Conservation (phyloP, 2,329 filamentous ascomycete species). For the Sclerotinia glacialis region DNA sequence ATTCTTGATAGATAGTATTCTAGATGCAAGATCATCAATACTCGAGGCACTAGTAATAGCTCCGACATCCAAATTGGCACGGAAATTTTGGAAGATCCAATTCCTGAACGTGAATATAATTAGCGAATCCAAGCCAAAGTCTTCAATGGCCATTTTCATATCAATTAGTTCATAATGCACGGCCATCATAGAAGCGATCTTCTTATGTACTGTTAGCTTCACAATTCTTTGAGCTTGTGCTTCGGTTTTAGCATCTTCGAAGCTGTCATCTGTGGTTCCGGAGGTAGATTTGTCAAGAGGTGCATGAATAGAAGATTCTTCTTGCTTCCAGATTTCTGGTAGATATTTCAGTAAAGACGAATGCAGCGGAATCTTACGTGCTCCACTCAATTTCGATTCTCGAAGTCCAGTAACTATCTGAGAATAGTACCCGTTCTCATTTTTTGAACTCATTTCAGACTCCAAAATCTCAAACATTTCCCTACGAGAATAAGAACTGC, state of each 20-base stretch:
- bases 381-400: neutral
- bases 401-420: neutral
- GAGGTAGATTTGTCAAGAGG: neutral
- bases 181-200: neutral
- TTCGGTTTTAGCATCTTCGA: neutral
- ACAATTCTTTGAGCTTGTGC: neutral
- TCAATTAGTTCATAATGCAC: neutral
- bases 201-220: neutral
- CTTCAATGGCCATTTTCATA: neutral
- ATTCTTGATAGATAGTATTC: neutral
- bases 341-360: neutral
- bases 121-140: slow-evolving; percentile 10
- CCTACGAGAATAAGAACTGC: neutral
- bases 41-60: neutral
- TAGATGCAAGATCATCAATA: neutral
- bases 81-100: slow-evolving; percentile 6
- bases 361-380: neutral
- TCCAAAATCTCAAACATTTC: neutral
- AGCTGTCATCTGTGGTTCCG: neutral
- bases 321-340: neutral
- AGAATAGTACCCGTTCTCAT: neutral
- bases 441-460: neutral
- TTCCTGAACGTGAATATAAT: slow-evolving; percentile 6
- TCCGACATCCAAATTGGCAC: neutral
- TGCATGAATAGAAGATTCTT: neutral